Evolutionary conservation across 371 early-diverging fungal species (phyloP).

Genomic region (Mucor circinelloides): DNA sequence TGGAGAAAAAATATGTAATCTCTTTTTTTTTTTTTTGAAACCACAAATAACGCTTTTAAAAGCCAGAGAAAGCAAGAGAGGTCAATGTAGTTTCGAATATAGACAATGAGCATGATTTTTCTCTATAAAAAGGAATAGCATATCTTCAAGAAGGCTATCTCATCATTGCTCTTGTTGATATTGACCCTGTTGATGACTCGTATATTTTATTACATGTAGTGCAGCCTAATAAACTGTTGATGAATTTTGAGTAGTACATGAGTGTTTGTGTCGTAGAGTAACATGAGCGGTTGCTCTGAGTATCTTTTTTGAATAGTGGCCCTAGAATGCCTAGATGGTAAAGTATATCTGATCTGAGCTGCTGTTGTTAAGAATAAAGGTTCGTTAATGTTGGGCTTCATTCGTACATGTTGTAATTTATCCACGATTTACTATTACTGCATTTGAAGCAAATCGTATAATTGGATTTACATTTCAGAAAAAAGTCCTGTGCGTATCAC

Average conservation of each 20-base stretch:
- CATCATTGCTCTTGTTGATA: not conserved
- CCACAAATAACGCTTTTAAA: not conserved
- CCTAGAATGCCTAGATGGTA: too few species aligned
- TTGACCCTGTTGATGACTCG: not conserved
- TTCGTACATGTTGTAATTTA: too few species aligned
- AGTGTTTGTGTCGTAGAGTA: not conserved
- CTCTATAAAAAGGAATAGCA: not conserved
- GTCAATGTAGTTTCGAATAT: not conserved
- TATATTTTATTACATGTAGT: not conserved
- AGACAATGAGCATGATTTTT: not conserved
- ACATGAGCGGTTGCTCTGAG: not conserved
- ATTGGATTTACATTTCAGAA: too few species aligned
- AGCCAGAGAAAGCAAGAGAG: not conserved
- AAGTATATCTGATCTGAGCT: too few species aligned
- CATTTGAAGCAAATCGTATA: too few species aligned
- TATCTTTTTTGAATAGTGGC: not conserved
- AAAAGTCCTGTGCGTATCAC: too few species aligned
- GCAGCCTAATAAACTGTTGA: not conserved
- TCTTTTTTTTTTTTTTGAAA: not conserved
- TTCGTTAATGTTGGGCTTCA: too few species aligned
- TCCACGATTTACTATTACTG: too few species aligned
- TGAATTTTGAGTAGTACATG: not conserved
- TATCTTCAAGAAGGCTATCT: not conserved
- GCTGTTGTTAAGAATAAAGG: too few species aligned
- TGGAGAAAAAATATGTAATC: not conserved